Percentiles rank a stretch among this genome's conserved stretches.
Evolutionary conservation across 1,139 yeast genomes (phyloP).

Genomic region (Yamadazyma spencermartinsiae): DNA sequence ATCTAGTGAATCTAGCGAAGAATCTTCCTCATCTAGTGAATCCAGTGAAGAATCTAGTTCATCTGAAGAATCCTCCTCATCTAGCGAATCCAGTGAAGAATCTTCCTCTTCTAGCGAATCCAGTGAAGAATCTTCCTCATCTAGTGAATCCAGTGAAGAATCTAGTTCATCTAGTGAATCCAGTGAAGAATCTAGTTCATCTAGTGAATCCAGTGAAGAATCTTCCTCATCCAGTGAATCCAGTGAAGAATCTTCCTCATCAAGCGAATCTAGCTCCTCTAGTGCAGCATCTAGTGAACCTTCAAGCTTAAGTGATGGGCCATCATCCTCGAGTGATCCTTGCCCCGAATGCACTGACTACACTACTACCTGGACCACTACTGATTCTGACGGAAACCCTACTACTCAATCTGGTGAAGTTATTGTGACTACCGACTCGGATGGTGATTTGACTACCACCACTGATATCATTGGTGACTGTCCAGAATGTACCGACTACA

Average conservation of each 20-base stretch:
- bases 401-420: constrained; percentile 13
- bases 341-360: constrained; percentile 8
- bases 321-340: constrained; percentile 3
- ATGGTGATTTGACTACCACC: constrained; percentile 14
- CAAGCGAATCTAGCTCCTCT: constrained; percentile 1
- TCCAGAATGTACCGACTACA: constrained; percentile 8
- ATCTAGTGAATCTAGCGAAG: constrained; percentile 1
- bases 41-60: constrained; percentile 2
- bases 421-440: constrained; percentile 13
- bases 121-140: constrained; percentile 4
- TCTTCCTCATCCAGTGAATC: constrained; percentile 13
- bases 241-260: constrained; percentile 4
- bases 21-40: constrained; percentile 2
- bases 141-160: constrained; percentile 5
- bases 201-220: constrained; percentile 14
- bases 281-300: background rate
- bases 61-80: constrained; percentile 1
- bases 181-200: constrained; percentile 5
- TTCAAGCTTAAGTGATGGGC: background rate
- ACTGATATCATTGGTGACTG: constrained; percentile 8
- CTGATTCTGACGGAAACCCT: constrained; percentile 6
- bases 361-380: constrained; percentile 7
- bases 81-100: constrained; percentile 3
- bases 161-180: constrained; percentile 5
- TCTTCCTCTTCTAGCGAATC: background rate